These are phyloP conservation scores for Begonia fuchsioides DNA, from an alignment of 306 rosid genomes.

Conservation along the genomic window DNA sequence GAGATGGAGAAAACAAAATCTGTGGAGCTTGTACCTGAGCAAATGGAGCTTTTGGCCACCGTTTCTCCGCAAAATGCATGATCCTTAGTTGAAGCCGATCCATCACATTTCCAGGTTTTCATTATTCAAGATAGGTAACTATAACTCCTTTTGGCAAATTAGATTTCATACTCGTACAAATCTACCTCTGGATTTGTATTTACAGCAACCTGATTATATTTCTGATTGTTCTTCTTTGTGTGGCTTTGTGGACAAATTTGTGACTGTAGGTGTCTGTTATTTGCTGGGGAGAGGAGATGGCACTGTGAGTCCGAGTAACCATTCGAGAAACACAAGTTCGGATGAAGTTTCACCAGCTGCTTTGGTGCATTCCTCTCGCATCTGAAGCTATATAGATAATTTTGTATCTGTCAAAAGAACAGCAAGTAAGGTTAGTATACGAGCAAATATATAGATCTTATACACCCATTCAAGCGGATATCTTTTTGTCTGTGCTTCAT, in stretches of 20 bases:
- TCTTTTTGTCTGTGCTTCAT: too few species aligned
- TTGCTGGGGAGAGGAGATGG: neutral
- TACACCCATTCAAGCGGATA: too few species aligned
- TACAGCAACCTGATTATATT: neutral
- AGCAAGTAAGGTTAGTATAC: neutral
- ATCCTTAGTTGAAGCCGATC: neutral
- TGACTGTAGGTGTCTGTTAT: neutral
- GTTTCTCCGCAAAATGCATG: constrained; percentile 11
- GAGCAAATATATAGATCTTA: too few species aligned
- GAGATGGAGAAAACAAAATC: constrained; percentile 17
- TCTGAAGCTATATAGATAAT: neutral
- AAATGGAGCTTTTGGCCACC: constrained; percentile 27
- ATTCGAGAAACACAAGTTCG: too few species aligned
- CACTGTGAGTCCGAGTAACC: too few species aligned
- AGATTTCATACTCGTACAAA: neutral
- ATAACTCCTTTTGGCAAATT: neutral
- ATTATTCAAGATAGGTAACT: neutral
- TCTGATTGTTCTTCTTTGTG: too few species aligned
- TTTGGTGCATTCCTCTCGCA: neutral
- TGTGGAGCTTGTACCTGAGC: constrained; percentile 27
- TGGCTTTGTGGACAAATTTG: too few species aligned
- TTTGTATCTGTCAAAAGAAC: neutral
- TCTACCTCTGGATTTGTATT: neutral
- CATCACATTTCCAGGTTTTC: too few species aligned
- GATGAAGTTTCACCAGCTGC: neutral